Evolutionary conservation across 768 basidiomycete species (phyloP).

Genomic region (Mrakia hoshinonis): DNA sequence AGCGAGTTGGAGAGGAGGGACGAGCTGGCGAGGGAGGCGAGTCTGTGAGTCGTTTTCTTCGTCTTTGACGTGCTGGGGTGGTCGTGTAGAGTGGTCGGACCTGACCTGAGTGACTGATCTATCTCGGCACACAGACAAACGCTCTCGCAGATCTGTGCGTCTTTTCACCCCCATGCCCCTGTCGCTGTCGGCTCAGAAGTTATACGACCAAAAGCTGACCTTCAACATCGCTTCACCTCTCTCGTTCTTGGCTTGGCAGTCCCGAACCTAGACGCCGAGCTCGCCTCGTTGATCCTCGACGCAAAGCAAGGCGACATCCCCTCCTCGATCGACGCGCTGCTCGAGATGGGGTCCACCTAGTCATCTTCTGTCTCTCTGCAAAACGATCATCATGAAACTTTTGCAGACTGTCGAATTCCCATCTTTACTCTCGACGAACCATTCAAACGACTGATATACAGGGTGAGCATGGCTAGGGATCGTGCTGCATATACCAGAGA

Average conservation of each 20-base stretch:
- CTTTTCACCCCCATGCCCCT: no score
- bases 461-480: no score
- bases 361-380: no score
- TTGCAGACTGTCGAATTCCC: no score
- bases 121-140: not conserved
- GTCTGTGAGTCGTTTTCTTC: not conserved
- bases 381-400: no score
- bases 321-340: conserved; percentile 16
- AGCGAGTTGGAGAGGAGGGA: conserved; percentile 24
- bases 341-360: conserved; percentile 26
- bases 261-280: conserved; percentile 25
- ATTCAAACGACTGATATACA: no score
- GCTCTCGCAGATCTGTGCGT: conserved; percentile 16
- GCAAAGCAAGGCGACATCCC: conserved; percentile 25
- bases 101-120: not conserved
- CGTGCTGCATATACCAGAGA: no score
- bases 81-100: no score
- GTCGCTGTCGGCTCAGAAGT: not conserved
- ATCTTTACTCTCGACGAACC: no score
- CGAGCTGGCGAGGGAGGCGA: conserved; percentile 14
- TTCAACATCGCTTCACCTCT: not conserved
- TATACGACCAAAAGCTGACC: not conserved
- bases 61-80: no score
- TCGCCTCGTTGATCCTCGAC: conserved; percentile 25
- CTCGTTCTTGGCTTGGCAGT: not conserved